Evolutionary conservation across 352 stramenopile species (phyloP).

Genomic region (Pythium grandisporangium): DNA sequence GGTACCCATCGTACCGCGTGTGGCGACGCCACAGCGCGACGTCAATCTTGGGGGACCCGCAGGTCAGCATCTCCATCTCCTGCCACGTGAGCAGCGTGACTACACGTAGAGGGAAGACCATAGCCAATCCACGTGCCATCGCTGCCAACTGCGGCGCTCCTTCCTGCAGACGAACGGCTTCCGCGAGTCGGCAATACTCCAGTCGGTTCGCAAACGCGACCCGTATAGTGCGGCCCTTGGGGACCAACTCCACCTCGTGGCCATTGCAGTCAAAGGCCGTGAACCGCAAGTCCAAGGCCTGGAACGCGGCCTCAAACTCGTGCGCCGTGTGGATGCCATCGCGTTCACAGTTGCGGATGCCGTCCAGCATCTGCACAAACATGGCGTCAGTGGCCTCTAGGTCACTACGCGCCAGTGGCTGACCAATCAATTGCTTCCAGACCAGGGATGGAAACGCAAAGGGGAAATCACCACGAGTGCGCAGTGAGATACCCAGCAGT

Average conservation of each 20-base stretch:
- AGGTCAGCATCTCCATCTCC: conserved; percentile 88
- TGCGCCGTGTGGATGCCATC: conserved; percentile 73
- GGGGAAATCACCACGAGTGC: conserved; percentile 88
- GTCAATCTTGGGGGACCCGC: conserved; percentile 88
- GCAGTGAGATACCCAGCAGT: conserved; percentile 90
- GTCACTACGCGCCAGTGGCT: conserved; percentile 73
- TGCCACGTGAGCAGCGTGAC: conserved; percentile 86
- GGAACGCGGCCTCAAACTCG: conserved; percentile 74
- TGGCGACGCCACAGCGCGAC: conserved; percentile 80
- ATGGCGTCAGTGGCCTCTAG: conserved; percentile 86
- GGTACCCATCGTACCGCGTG: conserved; percentile 86
- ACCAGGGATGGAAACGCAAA: conserved; percentile 90
- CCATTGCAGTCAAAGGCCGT: conserved; percentile 80
- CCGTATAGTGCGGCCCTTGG: conserved; percentile 43
- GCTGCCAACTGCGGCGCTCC: conserved; percentile 54
- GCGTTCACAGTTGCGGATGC: conserved; percentile 73
- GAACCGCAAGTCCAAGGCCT: conserved; percentile 68
- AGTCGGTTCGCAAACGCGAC: conserved; percentile 83
- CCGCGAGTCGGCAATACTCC: conserved; percentile 75
- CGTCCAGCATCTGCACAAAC: conserved; percentile 86
- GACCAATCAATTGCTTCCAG: conserved; percentile 88
- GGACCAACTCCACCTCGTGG: conserved; percentile 73
- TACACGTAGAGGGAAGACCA: conserved; percentile 77
- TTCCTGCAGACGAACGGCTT: conserved; percentile 77
- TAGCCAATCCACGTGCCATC: conserved; percentile 77